Base-by-base conservation (phyloP, 1,284 basidiomycete genomes). In the Apiotrichum montevideense region DNA sequence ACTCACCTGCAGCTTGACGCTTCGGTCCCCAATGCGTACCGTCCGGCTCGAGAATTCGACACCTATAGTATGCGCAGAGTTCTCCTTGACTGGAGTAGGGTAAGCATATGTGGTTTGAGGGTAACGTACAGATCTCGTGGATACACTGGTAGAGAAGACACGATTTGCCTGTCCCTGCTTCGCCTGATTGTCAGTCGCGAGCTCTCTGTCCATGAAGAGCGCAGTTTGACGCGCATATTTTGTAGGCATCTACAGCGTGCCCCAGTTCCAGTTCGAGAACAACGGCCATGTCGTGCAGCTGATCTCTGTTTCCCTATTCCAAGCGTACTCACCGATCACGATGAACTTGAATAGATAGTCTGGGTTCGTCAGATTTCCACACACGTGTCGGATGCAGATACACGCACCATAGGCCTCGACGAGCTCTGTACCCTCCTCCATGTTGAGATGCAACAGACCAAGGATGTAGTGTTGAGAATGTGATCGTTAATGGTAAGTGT, bases 301-400 rank as follows among this genome's bases (percentile, higher is more conserved):
- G 21, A 13, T 39, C 37, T 13, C 13, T 39, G 37, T 39, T 39
- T 13, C 37, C 37, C 37, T 39, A 9, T 14, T 10, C 33, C 10
- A 55, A 57, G 41, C 41, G 41, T 42, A 42, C 68, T 63, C 67
- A 90, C 92, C 93, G 67, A 98, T 91, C 66, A 98, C 85, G 72
- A 98, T 96, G 78, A 91, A 92, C 79, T 97, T 98, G 85, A 97
- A 88, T 63, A 98, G 82, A 75, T 95, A 97, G 79, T 97, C 94
- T 95, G 73, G 0, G 21, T 9, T n/a, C 13, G 55, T 60, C 40
- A 60, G 59, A 35, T 32, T 9, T 14, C n/a, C 21, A 21, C 21
- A 21, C 21, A 21, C 21, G 21, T 21, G 21, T 21, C 21, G 21
- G 21, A 21, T 21, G 21, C 21, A 21, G 21, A 21, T 21, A 21